Base-by-base conservation (phyloP, 495 filamentous ascomycete genomes). In the Schizothecium vesticola region DNA sequence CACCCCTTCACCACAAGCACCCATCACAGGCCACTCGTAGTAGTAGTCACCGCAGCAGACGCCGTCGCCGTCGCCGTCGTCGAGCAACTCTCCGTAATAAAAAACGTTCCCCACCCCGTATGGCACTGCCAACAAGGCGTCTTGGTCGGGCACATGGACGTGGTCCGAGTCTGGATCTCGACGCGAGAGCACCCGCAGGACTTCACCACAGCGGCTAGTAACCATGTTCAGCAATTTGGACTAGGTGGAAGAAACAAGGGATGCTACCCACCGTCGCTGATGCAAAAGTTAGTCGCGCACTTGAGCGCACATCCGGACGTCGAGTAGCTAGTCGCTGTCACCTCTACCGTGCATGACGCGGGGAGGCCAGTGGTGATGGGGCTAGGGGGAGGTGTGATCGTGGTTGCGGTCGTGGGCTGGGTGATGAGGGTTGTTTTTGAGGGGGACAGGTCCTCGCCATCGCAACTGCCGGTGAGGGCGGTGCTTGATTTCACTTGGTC, bases 261-360 rank as follows among this genome's bases (percentile, higher is more conserved):
- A 36, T 13, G n/a, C n/a, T n/a, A n/a, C 28, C 0, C 59, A 74
- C 74, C 74, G 25, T 76, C 74, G 11, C 65, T 71, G 57, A 76
- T 25, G 51, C 72, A 76, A 51, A 76, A 76, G 9, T 65, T 69
- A 1, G 68, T 67, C 0, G 51, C 31, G 63, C 74, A 76, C 25
- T 63, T 63, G 22, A 69, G 56, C 2, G 67, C 61, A 36, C 74
- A 76, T 2, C 74, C 74, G 67, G 66, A 72, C 13, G 23, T 68
- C 9, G 72, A 72, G 65, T 74, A 76, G 10, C 69, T 67, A 4
- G 74, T 76, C 59, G 72, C 72, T 1, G 74, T 76, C 23, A 69
- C 68, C 19, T 56, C 65, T 31, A 60, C 68, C 19, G 72, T 76
- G 67, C 74, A 76, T 0, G 72, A 76, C 1, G 66, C 61, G 3